Conservation (phyloP, 2,329 filamentous ascomycete genomes). For the Scedosporium dehoogii region DNA sequence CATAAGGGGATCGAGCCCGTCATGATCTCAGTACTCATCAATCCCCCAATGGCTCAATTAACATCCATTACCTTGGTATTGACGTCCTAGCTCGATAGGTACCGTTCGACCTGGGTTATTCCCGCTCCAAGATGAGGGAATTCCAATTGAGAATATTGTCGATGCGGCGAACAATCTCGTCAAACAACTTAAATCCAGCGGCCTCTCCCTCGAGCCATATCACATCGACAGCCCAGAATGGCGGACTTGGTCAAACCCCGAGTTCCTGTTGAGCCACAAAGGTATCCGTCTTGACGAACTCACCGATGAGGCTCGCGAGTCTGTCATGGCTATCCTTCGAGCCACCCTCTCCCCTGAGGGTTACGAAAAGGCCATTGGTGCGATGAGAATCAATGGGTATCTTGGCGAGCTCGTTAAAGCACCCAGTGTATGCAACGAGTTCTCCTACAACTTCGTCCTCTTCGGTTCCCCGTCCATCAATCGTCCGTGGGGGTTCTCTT, state of each 20-base stretch:
- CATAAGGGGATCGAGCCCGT: too few species aligned
- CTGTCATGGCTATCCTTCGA: slow-evolving; percentile 45
- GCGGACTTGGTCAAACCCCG: slow-evolving; percentile 63
- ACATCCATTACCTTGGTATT: too few species aligned
- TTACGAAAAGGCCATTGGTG: slow-evolving; percentile 57
- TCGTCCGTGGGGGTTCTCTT: slow-evolving; percentile 59
- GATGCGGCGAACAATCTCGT: slow-evolving; percentile 36
- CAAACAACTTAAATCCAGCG: slow-evolving; percentile 24
- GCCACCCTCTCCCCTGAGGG: slow-evolving; percentile 57
- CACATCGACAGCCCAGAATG: slow-evolving; percentile 63
- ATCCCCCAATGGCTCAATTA: too few species aligned
- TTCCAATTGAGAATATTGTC: slow-evolving; percentile 50
- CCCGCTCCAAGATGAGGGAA: slow-evolving; percentile 50
- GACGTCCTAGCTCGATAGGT: slow-evolving; percentile 23
- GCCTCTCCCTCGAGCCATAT: slow-evolving; percentile 26
- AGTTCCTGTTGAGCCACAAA: slow-evolving; percentile 59
- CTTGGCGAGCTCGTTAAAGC: slow-evolving; percentile 57
- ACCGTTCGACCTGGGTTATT: slow-evolving; percentile 44
- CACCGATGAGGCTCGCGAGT: slow-evolving; percentile 26
- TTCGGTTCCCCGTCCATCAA: slow-evolving; percentile 52
- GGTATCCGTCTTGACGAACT: slow-evolving; percentile 61
- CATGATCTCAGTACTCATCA: too few species aligned
- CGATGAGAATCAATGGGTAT: slow-evolving; percentile 69
- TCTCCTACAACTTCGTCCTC: slow-evolving; percentile 65
- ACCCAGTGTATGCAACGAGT: slow-evolving; percentile 58